phyloP scores from a whole-genome alignment of 2,329 filamentous ascomycete genomes.

The Fusarium napiforme region DNA sequence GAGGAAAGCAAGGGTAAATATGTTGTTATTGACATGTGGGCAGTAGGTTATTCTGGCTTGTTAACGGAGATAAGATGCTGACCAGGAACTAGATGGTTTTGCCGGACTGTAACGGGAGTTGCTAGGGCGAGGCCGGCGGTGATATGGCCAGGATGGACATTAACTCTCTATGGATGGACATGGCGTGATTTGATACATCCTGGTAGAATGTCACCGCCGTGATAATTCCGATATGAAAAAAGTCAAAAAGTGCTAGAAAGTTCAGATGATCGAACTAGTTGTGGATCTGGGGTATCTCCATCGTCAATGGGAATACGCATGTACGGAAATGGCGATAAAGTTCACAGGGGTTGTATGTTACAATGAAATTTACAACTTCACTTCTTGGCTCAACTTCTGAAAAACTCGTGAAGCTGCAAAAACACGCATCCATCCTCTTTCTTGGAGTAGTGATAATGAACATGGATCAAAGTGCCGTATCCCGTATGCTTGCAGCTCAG shows the following conservation, averaged over 20 bases:
- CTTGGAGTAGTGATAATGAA: not conserved
- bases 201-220: not conserved
- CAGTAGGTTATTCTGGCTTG: constrained; percentile 10
- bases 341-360: not conserved
- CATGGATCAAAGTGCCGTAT: not conserved
- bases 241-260: not conserved
- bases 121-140: not conserved
- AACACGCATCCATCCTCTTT: not conserved
- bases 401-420: not conserved
- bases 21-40: constrained; percentile 43
- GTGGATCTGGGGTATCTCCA: not conserved
- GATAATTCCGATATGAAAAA: not conserved
- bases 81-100: constrained; percentile 23
- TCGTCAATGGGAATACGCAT: not conserved
- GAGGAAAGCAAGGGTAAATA: constrained; percentile 32
- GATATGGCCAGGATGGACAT: not conserved
- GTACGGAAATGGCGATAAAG: not conserved
- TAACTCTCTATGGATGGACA: not conserved
- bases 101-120: constrained; percentile 8
- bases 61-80: accelerated
- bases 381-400: not conserved
- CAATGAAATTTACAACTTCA: not conserved
- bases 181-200: not conserved
- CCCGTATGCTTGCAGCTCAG: not conserved
- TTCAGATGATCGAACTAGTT: not conserved